phyloP scores from a whole-genome alignment of 169 alveolate species.

The Plasmodium gonderi region DNA sequence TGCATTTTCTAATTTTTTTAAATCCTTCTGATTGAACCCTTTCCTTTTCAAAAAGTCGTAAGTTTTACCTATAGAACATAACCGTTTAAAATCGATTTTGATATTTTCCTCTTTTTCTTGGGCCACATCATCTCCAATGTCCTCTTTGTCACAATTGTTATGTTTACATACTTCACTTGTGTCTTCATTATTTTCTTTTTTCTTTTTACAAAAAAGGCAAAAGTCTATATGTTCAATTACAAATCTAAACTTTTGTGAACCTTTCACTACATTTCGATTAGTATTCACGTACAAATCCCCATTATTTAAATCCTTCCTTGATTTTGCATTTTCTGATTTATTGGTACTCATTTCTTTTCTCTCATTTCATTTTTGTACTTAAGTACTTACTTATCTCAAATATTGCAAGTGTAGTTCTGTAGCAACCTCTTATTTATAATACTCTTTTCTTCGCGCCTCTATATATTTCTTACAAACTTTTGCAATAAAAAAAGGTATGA shows the following conservation, averaged over 20 bases:
- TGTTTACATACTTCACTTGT: background rate
- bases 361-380: background rate
- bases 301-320: background rate
- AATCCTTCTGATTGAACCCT: constrained; percentile 37
- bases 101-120: background rate
- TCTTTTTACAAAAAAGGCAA: constrained; percentile 10
- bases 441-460: background rate
- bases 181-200: background rate
- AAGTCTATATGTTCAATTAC: constrained; percentile 69
- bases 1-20: constrained; percentile 59
- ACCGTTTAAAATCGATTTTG: background rate
- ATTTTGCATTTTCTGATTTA: background rate
- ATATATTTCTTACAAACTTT: background rate
- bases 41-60: constrained; percentile 53
- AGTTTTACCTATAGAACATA: constrained; percentile 52
- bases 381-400: background rate
- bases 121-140: background rate
- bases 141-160: background rate
- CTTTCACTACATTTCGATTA: background rate
- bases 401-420: background rate
- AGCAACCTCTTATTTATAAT: background rate
- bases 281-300: background rate
- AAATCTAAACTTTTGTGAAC: constrained; percentile 15
- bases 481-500: background rate
- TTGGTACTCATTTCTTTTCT: constrained; percentile 10